Percentiles rank a stretch among this genome's conserved stretches.
Conservation (phyloP, 78 protist genomes). For the Polysphondylium violaceum region DNA sequence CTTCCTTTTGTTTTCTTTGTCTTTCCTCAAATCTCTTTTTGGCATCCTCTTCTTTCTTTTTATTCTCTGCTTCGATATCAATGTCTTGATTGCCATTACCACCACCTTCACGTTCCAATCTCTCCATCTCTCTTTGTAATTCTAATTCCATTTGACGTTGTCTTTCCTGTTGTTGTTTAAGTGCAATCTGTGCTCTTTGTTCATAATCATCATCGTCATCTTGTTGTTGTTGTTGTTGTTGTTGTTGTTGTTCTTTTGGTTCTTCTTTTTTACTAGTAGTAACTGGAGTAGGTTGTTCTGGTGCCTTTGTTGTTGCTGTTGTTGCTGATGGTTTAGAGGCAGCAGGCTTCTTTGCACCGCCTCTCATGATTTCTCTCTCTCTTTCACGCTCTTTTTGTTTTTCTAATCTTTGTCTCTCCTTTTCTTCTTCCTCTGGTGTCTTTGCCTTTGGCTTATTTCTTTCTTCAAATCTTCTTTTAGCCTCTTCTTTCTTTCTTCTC, state of each 20-base stretch:
- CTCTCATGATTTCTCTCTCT: constrained; percentile 34
- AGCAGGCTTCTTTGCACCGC: not conserved
- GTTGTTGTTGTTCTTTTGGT: constrained; percentile 26
- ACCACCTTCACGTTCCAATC: constrained; percentile 44
- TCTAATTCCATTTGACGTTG: constrained; percentile 57
- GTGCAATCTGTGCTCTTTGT: constrained; percentile 17
- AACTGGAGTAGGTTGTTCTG: not conserved
- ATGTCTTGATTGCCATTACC: constrained; percentile 1
- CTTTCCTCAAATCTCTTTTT: constrained; percentile 40
- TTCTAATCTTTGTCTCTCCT: constrained; percentile 11
- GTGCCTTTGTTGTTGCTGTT: not conserved
- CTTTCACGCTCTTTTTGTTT: constrained; percentile 65
- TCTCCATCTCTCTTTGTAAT: constrained; percentile 30
- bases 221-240: constrained; percentile 8
- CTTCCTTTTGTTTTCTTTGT: constrained; percentile 31
- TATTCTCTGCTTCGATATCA: constrained; percentile 30
- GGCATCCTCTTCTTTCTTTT: constrained; percentile 32
- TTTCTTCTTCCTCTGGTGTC: constrained; percentile 33
- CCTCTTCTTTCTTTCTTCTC: not conserved
- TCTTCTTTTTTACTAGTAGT: not conserved
- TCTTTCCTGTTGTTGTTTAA: constrained; percentile 42
- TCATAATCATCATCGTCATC: constrained; percentile 35
- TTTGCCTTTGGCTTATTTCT: constrained; percentile 24
- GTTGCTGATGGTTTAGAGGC: constrained; percentile 8
- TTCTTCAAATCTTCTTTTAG: not conserved